Conservation (phyloP, 148 eudicot genomes). For the Diospyros kaki region DNA sequence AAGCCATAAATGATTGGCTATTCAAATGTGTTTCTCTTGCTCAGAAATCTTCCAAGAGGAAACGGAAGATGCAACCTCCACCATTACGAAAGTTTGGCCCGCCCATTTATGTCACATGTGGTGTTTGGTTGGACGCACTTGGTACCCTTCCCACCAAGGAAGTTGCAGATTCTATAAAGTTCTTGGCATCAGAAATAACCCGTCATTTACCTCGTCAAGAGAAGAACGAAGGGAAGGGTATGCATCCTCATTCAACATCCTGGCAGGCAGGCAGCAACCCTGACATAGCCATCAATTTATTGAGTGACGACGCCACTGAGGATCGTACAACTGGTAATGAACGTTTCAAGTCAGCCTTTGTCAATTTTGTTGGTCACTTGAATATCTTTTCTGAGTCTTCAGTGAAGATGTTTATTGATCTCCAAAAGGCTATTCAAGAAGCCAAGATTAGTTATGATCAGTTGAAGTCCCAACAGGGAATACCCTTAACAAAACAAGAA, state of each 20-base stretch:
- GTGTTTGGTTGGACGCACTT: conserved; percentile 67
- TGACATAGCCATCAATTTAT: conserved; percentile 25
- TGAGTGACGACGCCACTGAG: conserved; percentile 40
- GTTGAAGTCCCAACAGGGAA: conserved; percentile 27
- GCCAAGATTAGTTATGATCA: conserved; percentile 50
- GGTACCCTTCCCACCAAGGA: conserved; percentile 38
- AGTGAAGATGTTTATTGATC: conserved; percentile 49
- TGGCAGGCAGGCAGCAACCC: conserved; percentile 15
- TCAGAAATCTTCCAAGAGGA: conserved; percentile 43
- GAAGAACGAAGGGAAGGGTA: conserved; percentile 58
- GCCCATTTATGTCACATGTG: conserved; percentile 72
- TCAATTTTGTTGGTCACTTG: conserved; percentile 47
- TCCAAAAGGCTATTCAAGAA: conserved; percentile 47
- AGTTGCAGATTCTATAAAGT: conserved; percentile 51
- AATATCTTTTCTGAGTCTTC: conserved; percentile 54
- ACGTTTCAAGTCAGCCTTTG: conserved; percentile 46
- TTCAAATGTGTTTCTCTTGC: conserved; percentile 50
- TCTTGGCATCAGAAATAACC: conserved; percentile 47
- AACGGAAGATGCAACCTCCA: conserved; percentile 30
- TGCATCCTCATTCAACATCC: background rate
- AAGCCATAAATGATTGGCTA: conserved; percentile 73
- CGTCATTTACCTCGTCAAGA: conserved; percentile 73
- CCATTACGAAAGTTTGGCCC: conserved; percentile 51
- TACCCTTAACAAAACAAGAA: background rate
- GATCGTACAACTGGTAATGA: conserved; percentile 41